Percentiles rank a stretch among this genome's conserved stretches.
These are phyloP conservation scores for Cladosporium sp. DNA, from an alignment of 2,329 filamentous ascomycete genomes.

Conservation along the genomic window DNA sequence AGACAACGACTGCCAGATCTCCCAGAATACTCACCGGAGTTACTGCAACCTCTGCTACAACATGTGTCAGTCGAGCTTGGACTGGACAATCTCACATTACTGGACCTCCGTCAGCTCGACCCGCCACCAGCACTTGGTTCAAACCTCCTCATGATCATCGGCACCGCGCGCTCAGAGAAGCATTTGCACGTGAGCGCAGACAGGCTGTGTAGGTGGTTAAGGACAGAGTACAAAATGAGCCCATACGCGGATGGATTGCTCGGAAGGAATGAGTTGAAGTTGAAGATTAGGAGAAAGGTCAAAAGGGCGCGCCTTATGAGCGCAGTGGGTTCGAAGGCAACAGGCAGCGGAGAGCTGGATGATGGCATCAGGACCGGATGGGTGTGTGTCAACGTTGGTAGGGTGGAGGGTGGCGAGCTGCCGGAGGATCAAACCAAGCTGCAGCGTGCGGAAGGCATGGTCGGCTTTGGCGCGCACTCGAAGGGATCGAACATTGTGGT, in stretches of 20 bases:
- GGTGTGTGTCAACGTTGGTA: constrained; percentile 90
- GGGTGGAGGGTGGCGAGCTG: constrained; percentile 68
- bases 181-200: constrained; percentile 91
- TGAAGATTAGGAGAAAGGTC: constrained; percentile 76
- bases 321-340: constrained; percentile 59
- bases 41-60: constrained; percentile 71
- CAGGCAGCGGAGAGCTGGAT: constrained; percentile 64
- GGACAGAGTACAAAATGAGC: constrained; percentile 68
- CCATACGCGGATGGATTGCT: constrained; percentile 85
- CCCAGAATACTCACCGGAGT: constrained; percentile 67
- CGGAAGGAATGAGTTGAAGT: constrained; percentile 86
- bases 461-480: constrained; percentile 70
- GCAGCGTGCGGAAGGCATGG: constrained; percentile 56
- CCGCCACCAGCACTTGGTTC: constrained; percentile 84
- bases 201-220: constrained; percentile 82
- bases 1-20: constrained; percentile 62
- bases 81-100: constrained; percentile 74
- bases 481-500: constrained; percentile 65
- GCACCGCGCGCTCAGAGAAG: constrained; percentile 86
- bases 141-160: constrained; percentile 89
- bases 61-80: constrained; percentile 83
- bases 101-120: constrained; percentile 82
- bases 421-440: constrained; percentile 44
- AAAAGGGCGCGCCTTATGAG: constrained; percentile 80
- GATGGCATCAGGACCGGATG: constrained; percentile 91